Evolutionary conservation across 2,329 filamentous ascomycete genomes (phyloP).

Genomic region (Aspergillus pseudoterreus): DNA sequence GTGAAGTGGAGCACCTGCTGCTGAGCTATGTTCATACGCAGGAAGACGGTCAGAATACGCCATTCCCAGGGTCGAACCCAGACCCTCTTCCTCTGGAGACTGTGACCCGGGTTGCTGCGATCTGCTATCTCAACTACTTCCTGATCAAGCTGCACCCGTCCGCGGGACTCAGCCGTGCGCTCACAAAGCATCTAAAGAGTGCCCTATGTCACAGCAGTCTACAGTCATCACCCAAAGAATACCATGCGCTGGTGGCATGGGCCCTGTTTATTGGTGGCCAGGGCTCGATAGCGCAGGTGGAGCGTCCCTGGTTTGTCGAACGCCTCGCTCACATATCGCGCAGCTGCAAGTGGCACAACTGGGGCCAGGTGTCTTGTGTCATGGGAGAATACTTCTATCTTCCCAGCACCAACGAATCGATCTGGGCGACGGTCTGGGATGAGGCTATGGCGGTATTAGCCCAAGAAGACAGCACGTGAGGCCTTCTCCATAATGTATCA

Average conservation of each 20-base stretch:
- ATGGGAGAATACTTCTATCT: constrained; percentile 29
- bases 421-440: constrained; percentile 30
- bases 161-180: constrained; percentile 30
- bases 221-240: constrained; percentile 15
- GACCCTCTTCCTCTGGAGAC: constrained; percentile 26
- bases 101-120: constrained; percentile 27
- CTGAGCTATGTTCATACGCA: constrained; percentile 33
- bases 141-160: constrained; percentile 33
- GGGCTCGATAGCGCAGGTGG: constrained; percentile 23
- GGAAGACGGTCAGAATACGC: neutral
- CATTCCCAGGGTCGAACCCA: constrained; percentile 1
- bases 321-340: constrained; percentile 21
- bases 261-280: constrained; percentile 32
- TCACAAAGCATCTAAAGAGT: constrained; percentile 27
- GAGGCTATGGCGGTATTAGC: constrained; percentile 20
- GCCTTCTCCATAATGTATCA: too few relatives aligned
- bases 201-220: constrained; percentile 14
- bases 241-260: constrained; percentile 28
- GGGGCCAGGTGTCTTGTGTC: constrained; percentile 25
- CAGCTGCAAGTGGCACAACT: constrained; percentile 27
- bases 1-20: constrained; percentile 36
- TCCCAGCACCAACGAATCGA: constrained; percentile 16
- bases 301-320: constrained; percentile 30
- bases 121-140: constrained; percentile 30
- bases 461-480: neutral